Evolutionary conservation across 345 rosid genomes (phyloP).

Genomic region (Brassica rapa): DNA sequence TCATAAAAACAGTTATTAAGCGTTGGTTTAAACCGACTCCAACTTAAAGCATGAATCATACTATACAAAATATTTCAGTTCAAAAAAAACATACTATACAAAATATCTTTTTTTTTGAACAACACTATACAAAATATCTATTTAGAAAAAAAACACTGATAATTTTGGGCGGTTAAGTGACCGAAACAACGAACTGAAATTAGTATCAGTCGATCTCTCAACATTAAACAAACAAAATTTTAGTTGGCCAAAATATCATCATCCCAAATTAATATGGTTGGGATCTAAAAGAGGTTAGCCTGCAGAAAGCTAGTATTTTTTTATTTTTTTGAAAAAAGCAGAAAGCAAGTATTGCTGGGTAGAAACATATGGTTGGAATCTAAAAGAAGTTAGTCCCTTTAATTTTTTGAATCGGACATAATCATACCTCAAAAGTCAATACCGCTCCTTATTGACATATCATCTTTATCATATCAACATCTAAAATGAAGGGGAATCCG

Average conservation of each 20-base stretch:
- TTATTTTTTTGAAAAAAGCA: too few relatives aligned
- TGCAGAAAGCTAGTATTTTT: too few relatives aligned
- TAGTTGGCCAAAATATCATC: not conserved
- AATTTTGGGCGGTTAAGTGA: not conserved
- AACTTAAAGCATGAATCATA: not conserved
- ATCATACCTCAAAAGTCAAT: too few relatives aligned
- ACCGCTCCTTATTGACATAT: not conserved
- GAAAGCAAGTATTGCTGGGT: not conserved
- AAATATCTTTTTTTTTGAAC: too few relatives aligned
- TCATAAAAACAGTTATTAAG: not conserved
- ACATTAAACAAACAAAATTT: not conserved
- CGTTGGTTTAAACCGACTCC: conserved; percentile 1
- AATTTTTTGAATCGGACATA: not conserved
- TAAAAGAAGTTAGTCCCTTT: not conserved
- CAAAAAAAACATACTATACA: too few relatives aligned
- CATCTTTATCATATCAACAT: not conserved
- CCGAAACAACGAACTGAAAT: not conserved
- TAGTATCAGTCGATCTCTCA: not conserved
- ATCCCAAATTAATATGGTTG: not conserved
- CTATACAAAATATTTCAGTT: not conserved
- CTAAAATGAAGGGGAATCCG: not conserved
- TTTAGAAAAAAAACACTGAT: not conserved
- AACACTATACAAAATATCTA: too few relatives aligned
- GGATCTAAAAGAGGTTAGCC: not conserved
- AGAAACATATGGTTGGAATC: not conserved